Base-by-base conservation (phyloP, 768 basidiomycete genomes). In the Collybia mongolica region DNA sequence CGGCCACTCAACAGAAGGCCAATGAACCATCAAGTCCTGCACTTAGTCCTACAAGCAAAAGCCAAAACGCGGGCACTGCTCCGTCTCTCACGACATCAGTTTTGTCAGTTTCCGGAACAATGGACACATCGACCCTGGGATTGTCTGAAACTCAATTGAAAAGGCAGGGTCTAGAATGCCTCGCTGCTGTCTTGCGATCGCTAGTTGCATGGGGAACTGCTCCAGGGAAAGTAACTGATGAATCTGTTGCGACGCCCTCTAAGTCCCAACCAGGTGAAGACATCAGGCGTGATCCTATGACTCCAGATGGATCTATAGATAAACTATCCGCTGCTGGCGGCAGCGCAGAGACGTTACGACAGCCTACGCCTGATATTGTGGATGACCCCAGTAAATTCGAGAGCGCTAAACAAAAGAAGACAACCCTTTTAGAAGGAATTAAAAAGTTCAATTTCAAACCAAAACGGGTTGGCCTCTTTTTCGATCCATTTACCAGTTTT, bases 391-490 rank as follows among this genome's bases (percentile, higher is more conserved):
- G 78, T 17, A 81, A 81, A 60, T 98, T 99, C 55, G 96, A 98
- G 72, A 94, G 81, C 53, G 97, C 94, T 9, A 98, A 97, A 66
- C 90, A 93, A 71, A 88, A 91, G 71, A 99, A 99, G 72, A 98
- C 92, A 28, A 95, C 89, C 0, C 67, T 98, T 23, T 71, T 94
- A 35, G 96, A 98, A 64, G 97, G 97, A 22, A 90, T 98, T 68
- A 94, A 89, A 68, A 93, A 93, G 69, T 99, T 99, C 70, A 98
- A 98, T 65, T 93, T 88, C 76, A 98, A 97, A 70, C 95, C 96
- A n/a, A 98, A 98, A 70, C 82, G 86, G 58, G 94, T 95, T 61
- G 40, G 86, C 64, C 22, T 46, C 14, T 17, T n/a, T 28, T 32
- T 24, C 29, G 17, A 7, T 26, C 7, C 15, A 9, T 6, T 18